Percentiles rank a stretch among this genome's conserved stretches.
Evolutionary conservation across 2,329 filamentous ascomycete species (phyloP).

Genomic region (Colletotrichum sp.): DNA sequence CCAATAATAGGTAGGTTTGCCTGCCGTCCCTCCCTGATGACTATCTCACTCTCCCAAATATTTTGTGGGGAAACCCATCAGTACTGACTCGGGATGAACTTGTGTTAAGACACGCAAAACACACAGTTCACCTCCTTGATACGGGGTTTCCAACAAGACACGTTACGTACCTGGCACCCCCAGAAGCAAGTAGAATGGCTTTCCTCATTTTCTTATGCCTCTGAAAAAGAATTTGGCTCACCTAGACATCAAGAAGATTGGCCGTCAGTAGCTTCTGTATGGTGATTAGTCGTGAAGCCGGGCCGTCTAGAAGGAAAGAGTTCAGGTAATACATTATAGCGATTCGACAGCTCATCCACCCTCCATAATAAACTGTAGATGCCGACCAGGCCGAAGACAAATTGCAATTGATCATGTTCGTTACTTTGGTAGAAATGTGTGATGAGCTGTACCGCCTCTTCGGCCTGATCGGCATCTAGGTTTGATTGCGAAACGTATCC

Average conservation of each 20-base stretch:
- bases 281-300: not conserved
- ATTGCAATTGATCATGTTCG: not conserved
- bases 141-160: not conserved
- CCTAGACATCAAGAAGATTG: not conserved
- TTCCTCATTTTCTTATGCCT: not conserved
- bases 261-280: too few species aligned
- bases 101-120: not conserved
- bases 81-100: not conserved
- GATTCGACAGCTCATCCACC: not conserved
- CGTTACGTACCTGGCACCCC: not conserved
- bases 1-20: not conserved
- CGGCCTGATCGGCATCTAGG: not conserved
- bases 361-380: not conserved
- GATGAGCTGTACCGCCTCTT: accelerated
- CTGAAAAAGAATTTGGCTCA: accelerated
- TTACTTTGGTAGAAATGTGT: not conserved
- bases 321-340: not conserved
- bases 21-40: not conserved
- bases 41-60: accelerated
- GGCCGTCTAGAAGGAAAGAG: accelerated
- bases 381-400: accelerated
- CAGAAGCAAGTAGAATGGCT: accelerated
- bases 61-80: not conserved
- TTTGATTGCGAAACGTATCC: not conserved
- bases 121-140: not conserved